Percentiles rank a stretch among this genome's conserved stretches.
Conservation (phyloP, 228 moss, liverwort and hornwort genomes). For the Sphagnum magellanicum region DNA sequence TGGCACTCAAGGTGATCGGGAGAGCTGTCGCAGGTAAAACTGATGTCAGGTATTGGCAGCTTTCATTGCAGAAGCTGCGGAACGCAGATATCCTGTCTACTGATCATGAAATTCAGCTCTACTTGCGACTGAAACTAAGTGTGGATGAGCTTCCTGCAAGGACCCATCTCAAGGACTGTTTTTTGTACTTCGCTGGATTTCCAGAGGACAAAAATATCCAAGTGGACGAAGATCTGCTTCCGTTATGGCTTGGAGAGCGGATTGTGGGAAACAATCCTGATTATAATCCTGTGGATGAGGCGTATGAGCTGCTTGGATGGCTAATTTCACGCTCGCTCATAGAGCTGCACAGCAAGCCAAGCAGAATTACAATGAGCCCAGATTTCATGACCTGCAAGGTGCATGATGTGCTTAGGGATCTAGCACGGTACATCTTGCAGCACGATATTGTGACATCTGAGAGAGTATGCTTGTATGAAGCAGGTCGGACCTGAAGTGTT, state of each 20-base stretch:
- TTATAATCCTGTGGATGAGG: conserved; percentile 6
- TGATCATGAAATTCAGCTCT: conserved; percentile 18
- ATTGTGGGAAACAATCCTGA: conserved; percentile 9
- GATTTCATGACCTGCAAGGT: conserved; percentile 1
- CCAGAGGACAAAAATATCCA: conserved; percentile 7
- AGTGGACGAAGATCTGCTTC: conserved; percentile 1
- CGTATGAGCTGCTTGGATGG: conserved; percentile 8
- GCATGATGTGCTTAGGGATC: conserved; percentile 25
- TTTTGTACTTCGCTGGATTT: conserved; percentile 6
- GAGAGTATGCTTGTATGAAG: conserved; percentile 2
- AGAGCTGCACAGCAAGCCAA: conserved; percentile 8
- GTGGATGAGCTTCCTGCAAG: conserved; percentile 18
- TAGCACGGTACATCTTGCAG: conserved; percentile 18
- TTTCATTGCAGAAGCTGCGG: conserved; percentile 6
- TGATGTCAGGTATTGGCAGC: conserved; percentile 9
- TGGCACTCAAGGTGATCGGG: conserved; percentile 24
- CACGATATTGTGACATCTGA: not conserved
- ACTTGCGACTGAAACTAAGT: conserved; percentile 20
- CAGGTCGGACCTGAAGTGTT: conserved; percentile 9
- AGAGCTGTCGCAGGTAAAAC: conserved; percentile 17
- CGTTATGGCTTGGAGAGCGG: conserved; percentile 10
- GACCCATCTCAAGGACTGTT: conserved; percentile 17
- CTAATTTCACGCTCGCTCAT: conserved; percentile 19
- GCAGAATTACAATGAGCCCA: not conserved
- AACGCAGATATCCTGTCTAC: conserved; percentile 4